phyloP scores from a whole-genome alignment of 2,329 filamentous ascomycete genomes.

The Iodosphaeria phyllophila region DNA sequence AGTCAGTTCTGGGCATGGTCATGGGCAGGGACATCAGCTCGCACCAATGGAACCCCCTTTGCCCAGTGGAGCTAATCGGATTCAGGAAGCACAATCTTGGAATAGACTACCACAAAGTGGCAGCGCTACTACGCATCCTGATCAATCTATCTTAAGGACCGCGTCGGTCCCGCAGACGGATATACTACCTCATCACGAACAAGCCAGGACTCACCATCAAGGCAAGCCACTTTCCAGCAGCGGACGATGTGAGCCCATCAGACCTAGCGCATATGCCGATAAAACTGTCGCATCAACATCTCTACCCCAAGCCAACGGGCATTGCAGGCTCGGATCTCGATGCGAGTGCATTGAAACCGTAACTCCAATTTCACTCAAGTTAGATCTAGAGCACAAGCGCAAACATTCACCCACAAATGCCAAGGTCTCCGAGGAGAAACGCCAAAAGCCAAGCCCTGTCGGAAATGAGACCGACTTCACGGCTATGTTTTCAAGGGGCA shows the following conservation, averaged over 20 bases:
- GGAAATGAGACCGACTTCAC: conserved; percentile 60
- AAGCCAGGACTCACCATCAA: no score
- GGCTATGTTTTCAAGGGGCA: conserved; percentile 38
- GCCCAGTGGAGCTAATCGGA: no score
- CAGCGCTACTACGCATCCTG: conserved; percentile 9
- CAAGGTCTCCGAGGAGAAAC: conserved; percentile 30
- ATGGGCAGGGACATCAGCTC: no score
- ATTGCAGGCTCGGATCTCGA: conserved; percentile 40
- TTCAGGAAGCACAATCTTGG: conserved; percentile 6
- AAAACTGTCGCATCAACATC: conserved; percentile 28
- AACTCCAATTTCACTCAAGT: conserved; percentile 15
- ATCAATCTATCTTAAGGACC: no score
- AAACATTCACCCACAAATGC: conserved; percentile 25
- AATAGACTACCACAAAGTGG: conserved; percentile 12
- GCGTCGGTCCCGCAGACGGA: no score
- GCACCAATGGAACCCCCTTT: no score
- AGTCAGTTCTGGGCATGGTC: no score
- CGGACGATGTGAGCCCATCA: conserved; percentile 33
- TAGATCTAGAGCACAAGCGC: conserved; percentile 27
- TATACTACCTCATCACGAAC: no score
- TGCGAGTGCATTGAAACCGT: conserved; percentile 41
- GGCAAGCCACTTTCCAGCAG: no score
- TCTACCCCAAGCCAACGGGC: conserved; percentile 40
- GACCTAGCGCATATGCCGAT: conserved; percentile 39
- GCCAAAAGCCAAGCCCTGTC: conserved; percentile 27